Percentiles rank a stretch among this genome's conserved stretches.
Evolutionary conservation across 257 asterid genomes (phyloP).

Genomic region (Knoxia roxburghii): DNA sequence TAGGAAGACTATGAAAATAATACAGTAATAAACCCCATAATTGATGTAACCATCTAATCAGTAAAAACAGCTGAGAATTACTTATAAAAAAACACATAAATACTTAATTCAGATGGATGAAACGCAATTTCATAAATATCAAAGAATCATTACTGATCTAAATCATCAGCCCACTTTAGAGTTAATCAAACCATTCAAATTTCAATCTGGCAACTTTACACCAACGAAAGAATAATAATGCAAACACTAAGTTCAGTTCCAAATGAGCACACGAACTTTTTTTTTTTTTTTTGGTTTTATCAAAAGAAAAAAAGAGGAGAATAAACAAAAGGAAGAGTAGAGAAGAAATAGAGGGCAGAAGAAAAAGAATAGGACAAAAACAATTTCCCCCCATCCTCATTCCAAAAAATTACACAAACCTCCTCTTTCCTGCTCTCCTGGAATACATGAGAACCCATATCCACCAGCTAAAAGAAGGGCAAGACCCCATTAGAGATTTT

Average conservation of each 20-base stretch:
- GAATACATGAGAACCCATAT: not conserved
- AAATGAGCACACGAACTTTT: not conserved
- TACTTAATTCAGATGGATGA: not conserved
- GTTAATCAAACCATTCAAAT: not conserved
- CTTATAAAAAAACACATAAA: not conserved
- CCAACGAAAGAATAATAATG: not conserved
- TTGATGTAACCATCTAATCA: too few relatives aligned
- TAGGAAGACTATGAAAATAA: too few relatives aligned
- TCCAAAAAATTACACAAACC: slow-evolving; percentile 10
- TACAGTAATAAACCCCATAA: too few relatives aligned
- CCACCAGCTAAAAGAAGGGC: not conserved
- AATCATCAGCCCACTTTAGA: not conserved
- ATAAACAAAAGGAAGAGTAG: not conserved
- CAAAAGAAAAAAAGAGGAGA: not conserved
- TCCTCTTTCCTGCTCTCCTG: slow-evolving; percentile 6
- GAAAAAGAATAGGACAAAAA: not conserved
- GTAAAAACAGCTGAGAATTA: too few relatives aligned
- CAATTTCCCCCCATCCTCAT: slow-evolving; percentile 2
- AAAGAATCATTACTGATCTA: not conserved
- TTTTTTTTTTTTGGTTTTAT: not conserved
- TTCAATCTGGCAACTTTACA: slow-evolving; percentile 1
- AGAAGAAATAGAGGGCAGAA: slow-evolving; percentile 5
- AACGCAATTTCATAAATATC: too few relatives aligned
- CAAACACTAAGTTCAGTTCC: not conserved
- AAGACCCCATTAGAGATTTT: slow-evolving; percentile 3